Evolutionary conservation across 352 stramenopile genomes (phyloP).

Genomic region (Globisporangium splendens): DNA sequence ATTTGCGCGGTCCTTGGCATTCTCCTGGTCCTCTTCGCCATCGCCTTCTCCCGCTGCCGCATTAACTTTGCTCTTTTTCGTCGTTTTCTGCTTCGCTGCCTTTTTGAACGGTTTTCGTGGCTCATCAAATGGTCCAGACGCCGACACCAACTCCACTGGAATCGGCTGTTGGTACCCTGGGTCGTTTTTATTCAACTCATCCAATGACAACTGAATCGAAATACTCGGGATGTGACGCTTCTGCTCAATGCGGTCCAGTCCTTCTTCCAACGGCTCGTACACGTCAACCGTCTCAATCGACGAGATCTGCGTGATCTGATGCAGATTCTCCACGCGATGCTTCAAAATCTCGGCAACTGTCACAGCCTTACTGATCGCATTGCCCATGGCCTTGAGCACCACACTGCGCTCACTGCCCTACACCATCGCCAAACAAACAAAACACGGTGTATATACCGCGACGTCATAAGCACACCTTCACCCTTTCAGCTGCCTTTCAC

Average conservation of each 20-base stretch:
- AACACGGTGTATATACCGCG: no score
- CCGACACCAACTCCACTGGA: conserved; percentile 45
- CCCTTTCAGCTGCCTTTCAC: background rate
- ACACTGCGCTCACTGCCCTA: conserved; percentile 63
- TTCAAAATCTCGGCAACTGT: conserved; percentile 84
- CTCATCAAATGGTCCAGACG: conserved; percentile 23
- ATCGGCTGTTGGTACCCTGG: conserved; percentile 76
- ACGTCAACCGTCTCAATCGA: conserved; percentile 79
- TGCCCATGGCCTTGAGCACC: conserved; percentile 79
- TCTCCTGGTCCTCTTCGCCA: conserved; percentile 15
- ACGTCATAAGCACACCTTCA: background rate
- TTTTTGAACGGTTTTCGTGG: conserved; percentile 18
- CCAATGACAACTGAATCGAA: conserved; percentile 68
- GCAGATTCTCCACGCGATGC: conserved; percentile 61
- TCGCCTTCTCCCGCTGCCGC: conserved; percentile 4
- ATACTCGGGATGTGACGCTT: conserved; percentile 73
- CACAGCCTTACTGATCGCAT: conserved; percentile 84
- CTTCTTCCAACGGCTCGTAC: conserved; percentile 84
- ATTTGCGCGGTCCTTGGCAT: conserved; percentile 4
- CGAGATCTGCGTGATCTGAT: conserved; percentile 77
- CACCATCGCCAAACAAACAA: background rate
- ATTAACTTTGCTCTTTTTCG: conserved; percentile 19
- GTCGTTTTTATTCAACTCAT: conserved; percentile 51
- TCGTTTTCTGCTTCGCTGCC: conserved; percentile 13
- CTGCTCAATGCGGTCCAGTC: conserved; percentile 73